These are phyloP conservation scores for Annulohypoxylon truncatum DNA, from an alignment of 2,329 filamentous ascomycete species.

Conservation along the genomic window DNA sequence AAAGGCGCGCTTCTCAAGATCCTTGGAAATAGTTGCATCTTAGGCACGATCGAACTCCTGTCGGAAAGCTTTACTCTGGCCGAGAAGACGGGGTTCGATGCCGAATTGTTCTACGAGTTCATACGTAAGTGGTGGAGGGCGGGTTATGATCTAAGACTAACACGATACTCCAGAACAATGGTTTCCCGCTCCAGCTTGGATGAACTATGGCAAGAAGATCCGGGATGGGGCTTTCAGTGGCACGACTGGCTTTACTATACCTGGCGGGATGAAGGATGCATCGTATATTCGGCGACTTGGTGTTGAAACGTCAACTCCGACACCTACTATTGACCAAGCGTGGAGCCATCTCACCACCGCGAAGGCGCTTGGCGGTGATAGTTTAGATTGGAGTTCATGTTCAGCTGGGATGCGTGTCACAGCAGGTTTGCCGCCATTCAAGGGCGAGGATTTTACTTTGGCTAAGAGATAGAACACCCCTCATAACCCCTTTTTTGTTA, in stretches of 20 bases:
- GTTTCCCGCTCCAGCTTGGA: conserved; percentile 26
- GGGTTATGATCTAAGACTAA: neutral
- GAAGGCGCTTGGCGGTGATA: conserved; percentile 20
- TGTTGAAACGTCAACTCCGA: conserved; percentile 28
- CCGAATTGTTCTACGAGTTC: conserved; percentile 23
- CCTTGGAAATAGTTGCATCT: conserved; percentile 25
- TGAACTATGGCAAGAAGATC: conserved; percentile 30
- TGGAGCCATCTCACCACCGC: conserved; percentile 25
- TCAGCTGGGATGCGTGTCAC: conserved; percentile 29
- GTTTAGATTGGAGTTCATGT: conserved; percentile 29
- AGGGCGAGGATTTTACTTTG: conserved; percentile 26
- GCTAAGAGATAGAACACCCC: neutral
- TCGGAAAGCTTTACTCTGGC: conserved; percentile 30
- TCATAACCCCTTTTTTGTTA: neutral
- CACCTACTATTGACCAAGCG: conserved; percentile 25
- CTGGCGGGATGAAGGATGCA: conserved; percentile 27
- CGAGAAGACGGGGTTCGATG: conserved; percentile 27
- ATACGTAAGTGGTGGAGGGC: conserved; percentile 16
- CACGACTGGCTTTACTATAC: conserved; percentile 21
- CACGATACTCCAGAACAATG: conserved; percentile 16
- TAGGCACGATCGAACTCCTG: conserved; percentile 27
- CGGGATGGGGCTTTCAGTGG: conserved; percentile 27
- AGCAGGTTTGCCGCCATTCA: conserved; percentile 23
- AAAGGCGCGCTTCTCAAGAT: conserved; percentile 28
- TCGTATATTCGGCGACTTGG: conserved; percentile 20